Evolutionary conservation across 768 basidiomycete species (phyloP).

Genomic region (Mycena vulgaris): DNA sequence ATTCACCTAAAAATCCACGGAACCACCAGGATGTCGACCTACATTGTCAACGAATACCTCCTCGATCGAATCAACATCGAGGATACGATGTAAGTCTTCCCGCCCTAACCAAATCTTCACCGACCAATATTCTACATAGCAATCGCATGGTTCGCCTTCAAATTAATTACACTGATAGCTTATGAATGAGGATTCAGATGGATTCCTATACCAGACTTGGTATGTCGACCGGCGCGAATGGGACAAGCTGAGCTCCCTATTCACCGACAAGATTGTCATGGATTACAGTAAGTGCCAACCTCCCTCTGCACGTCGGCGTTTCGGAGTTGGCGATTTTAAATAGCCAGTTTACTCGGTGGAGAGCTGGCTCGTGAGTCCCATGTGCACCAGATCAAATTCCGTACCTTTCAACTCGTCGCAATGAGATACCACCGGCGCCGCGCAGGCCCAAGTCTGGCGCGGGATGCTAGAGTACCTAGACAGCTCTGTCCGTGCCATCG

Average conservation of each 20-base stretch:
- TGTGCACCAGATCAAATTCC: not conserved
- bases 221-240: conserved; percentile 15
- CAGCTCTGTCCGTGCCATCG: not conserved
- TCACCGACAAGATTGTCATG: conserved; percentile 9
- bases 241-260: conserved; percentile 1
- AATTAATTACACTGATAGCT: not conserved
- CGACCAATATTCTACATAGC: not conserved
- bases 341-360: conserved; percentile 8
- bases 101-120: not conserved
- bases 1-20: not conserved
- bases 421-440: not conserved
- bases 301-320: too few relatives aligned
- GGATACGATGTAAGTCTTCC: conserved; percentile 16
- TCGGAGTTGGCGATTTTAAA: not conserved
- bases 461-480: conserved; percentile 18
- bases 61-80: conserved; percentile 17
- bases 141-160: not conserved
- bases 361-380: conserved; percentile 1
- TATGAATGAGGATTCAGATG: not conserved
- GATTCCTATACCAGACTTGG: not conserved
- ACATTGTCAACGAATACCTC: conserved; percentile 7
- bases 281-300: conserved; percentile 3
- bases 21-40: conserved; percentile 7
- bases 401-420: not conserved
- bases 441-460: conserved; percentile 5